A percentile compares a stretch with the other conserved stretches of the same genome.
These are phyloP conservation scores for Beauveria australis DNA, from an alignment of 2,329 filamentous ascomycete species.

Conservation along the genomic window DNA sequence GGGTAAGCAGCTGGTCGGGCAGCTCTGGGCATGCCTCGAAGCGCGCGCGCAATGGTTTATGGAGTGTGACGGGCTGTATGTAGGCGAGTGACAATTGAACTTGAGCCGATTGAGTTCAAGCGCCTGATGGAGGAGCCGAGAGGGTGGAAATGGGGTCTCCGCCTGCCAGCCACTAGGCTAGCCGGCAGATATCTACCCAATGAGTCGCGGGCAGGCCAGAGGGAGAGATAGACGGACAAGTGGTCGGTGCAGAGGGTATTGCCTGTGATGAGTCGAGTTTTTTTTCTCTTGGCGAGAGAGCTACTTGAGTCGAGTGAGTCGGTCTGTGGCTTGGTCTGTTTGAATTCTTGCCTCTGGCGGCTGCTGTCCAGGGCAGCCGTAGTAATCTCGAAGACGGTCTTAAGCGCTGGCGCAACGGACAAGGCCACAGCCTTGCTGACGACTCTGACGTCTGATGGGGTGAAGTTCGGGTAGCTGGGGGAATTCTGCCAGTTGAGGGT, in stretches of 20 bases:
- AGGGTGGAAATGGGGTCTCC: slow-evolving; percentile 1
- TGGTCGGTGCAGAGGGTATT: not conserved
- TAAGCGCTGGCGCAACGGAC: not conserved
- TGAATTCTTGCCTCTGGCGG: not conserved
- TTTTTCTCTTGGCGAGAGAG: not conserved
- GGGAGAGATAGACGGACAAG: not conserved
- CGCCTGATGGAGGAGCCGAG: not conserved
- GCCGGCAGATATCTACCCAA: not conserved
- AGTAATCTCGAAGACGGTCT: not conserved
- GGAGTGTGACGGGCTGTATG: not conserved
- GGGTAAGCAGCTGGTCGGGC: slow-evolving; percentile 4
- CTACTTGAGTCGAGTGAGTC: not conserved
- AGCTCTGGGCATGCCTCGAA: not conserved
- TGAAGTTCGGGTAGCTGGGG: not conserved
- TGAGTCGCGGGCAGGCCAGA: not conserved
- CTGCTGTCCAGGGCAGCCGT: not conserved
- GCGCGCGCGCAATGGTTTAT: slow-evolving; percentile 3
- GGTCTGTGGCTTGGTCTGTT: not conserved
- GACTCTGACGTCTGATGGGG: not conserved
- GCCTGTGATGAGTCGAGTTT: not conserved
- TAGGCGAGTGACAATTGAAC: not conserved
- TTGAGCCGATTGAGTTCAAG: slow-evolving; percentile 6
- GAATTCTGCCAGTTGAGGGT: slow-evolving; percentile 1
- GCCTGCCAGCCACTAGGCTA: not conserved
- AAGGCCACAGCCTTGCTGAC: not conserved